Evolutionary conservation across 306 rosid genomes (phyloP), one percentile per base, ranked within the genome.

Genomic region (Macrotyloma uniflorum): DNA sequence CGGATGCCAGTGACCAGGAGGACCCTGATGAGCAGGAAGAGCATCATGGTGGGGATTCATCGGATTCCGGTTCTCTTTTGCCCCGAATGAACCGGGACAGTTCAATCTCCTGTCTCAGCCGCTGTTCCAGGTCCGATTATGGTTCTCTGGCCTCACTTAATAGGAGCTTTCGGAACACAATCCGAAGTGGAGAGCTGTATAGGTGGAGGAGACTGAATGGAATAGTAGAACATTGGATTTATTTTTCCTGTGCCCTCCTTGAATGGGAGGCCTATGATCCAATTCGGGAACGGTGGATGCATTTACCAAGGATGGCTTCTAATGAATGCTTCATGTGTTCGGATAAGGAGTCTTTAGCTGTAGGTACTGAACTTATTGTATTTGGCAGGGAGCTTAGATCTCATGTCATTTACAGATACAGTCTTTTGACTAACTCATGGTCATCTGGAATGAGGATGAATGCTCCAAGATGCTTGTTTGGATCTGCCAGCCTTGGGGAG

Each of bases 211-310:
- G 97, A 77, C 62, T 72, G 63, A 61, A 87, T 76, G 91, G 83
- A 1, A 87, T 91, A 24, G 63, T 84, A 24, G 98, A 93, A 59
- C 98, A 91, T 64, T 93, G 98, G 98, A 82, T 93, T 77, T 93
- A 93, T 67, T 91, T 93, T 78, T 91, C 97, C 6, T 88, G 94
- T 69, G 84, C 87, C 36, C 88, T 87, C n/a, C 94, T 89, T 8
- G 91, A 93, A 77, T 93, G 98, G 98, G 93, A 89, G 46, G 98
- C 98, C 32, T 93, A 89, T 55, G 94, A 93, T 86, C 97, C 97
- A 19, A 78, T 75, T 75, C 88, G 78, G 3, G 45, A 80, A 5
- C 45, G 86, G 67, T 93, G 98, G 98, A 89, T 93, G 94, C 93
- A 86, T 84, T 80, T 93, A 64, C 98, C 98, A 6, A 87, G 91